A percentile compares a stretch with the other conserved stretches of the same genome.
Evolutionary conservation across 1,284 basidiomycete genomes (phyloP).

Genomic region (Puccinia novopanici): DNA sequence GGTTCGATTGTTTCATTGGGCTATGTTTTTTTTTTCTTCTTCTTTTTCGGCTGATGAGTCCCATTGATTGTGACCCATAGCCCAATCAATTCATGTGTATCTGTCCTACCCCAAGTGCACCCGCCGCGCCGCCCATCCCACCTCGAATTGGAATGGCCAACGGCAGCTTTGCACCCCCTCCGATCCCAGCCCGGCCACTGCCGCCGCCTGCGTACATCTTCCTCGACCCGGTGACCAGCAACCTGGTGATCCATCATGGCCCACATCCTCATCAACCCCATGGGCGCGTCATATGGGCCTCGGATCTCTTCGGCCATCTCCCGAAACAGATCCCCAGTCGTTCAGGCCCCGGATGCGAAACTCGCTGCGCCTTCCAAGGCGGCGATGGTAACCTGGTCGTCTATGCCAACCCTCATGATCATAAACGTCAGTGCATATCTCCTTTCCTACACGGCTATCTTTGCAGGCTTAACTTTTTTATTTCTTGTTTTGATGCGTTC

Average conservation of each 20-base stretch:
- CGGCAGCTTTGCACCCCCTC: background rate
- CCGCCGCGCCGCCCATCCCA: conserved; percentile 40
- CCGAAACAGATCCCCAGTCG: conserved; percentile 41
- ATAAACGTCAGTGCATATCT: conserved; percentile 23
- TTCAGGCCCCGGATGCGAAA: conserved; percentile 21
- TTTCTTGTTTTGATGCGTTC: background rate
- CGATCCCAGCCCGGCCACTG: conserved; percentile 33
- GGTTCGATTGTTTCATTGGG: background rate
- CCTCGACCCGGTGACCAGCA: conserved; percentile 44
- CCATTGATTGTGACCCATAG: conserved; percentile 1
- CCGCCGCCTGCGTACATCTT: conserved; percentile 33
- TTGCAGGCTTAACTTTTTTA: background rate
- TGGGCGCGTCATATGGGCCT: conserved; percentile 38
- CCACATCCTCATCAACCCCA: conserved; percentile 42
- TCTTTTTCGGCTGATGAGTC: background rate
- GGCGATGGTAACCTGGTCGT: conserved; percentile 47
- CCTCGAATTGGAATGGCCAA: conserved; percentile 1
- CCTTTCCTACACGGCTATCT: background rate
- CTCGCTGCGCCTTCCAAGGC: conserved; percentile 39
- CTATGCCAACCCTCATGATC: conserved; percentile 43
- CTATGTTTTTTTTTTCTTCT: background rate
- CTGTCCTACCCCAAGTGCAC: background rate
- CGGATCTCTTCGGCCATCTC: conserved; percentile 40
- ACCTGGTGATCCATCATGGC: conserved; percentile 41
- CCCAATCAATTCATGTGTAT: conserved; percentile 48